Evolutionary conservation across 164 flowering plant species (phyloP), one percentile per base, ranked within the genome.

Genomic region (Umbellularia californica): DNA sequence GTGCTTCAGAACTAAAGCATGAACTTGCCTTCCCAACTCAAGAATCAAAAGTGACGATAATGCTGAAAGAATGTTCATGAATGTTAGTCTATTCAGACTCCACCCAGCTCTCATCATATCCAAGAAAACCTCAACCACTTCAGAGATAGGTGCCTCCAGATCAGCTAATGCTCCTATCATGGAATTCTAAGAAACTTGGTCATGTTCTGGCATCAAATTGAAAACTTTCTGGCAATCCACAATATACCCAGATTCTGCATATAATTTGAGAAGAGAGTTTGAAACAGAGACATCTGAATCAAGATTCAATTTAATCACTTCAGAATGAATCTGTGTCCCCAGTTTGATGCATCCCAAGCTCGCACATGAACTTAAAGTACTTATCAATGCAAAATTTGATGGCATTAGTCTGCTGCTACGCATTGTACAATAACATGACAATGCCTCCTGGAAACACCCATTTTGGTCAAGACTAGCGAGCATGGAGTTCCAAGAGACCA

Each of bases 131-230:
- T 70, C 75, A 13, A 90, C 76, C 74, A 92, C 89, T 79, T 83
- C 82, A 55, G 66, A 52, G 75, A 69, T 77, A 25, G 80, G 78
- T 41, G 76, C 72, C 77, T 90, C 90, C 15, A 87, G 82, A 79
- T 83, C 81, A 72, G 88, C 82, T 52, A 88, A 85, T 69, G 90
- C 92, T 27, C 93, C 93, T 30, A 95, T 86, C 70, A 93, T 77
- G 65, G 98, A 75, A 81, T 95, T 95, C 98, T 96, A 95, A 58
- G 98, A 88, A 69, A 95, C 87, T 65, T 76, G 87, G 83, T 95
- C 99, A 71, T 82, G 70, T 68, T 85, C 88, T 12, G 77, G 82
- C 90, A 93, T 95, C 70, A 81, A 69, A 71, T 71, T 78, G 75
- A 95, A 95, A n/a, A 89, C 72, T 77, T 85, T 92, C 65, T 65